Evolutionary conservation across 257 asterid species (phyloP).

Genomic region (Schizonepeta tenuifolia): DNA sequence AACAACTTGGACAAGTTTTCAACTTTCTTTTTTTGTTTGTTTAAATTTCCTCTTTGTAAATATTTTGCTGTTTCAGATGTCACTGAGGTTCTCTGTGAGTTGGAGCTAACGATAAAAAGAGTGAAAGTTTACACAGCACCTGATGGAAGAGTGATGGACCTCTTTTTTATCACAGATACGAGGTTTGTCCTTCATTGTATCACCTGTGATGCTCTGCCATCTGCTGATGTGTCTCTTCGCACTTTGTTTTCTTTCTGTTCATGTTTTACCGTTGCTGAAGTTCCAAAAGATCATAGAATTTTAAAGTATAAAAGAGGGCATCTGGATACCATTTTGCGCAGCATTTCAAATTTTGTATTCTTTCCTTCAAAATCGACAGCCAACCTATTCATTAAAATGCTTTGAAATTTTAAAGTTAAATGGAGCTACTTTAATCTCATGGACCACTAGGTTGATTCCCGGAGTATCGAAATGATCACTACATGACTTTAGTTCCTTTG

Average conservation of each 20-base stretch:
- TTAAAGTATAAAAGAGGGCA: too few species aligned
- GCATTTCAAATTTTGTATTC: neutral
- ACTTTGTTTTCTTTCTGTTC: neutral
- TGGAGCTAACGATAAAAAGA: conserved; percentile 71
- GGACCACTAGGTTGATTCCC: conserved; percentile 15
- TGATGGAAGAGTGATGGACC: conserved; percentile 77
- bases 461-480: neutral
- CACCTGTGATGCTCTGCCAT: conserved; percentile 1
- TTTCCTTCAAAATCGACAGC: neutral
- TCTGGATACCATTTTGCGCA: neutral
- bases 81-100: conserved; percentile 66
- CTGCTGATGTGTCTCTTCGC: neutral
- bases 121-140: conserved; percentile 73
- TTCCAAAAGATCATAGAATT: neutral
- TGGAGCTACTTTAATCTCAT: neutral
- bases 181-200: conserved; percentile 44
- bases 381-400: neutral
- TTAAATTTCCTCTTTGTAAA: neutral
- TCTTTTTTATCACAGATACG: conserved; percentile 68
- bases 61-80: conserved; percentile 46
- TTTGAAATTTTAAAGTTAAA: neutral
- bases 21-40: neutral
- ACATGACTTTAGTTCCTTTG: neutral
- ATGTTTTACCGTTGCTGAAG: neutral
- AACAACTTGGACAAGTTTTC: conserved; percentile 12